Evolutionary conservation across 352 stramenopile species (phyloP), one percentile per base, ranked within the genome.

Genomic region (Pythium vanterpoolii): DNA sequence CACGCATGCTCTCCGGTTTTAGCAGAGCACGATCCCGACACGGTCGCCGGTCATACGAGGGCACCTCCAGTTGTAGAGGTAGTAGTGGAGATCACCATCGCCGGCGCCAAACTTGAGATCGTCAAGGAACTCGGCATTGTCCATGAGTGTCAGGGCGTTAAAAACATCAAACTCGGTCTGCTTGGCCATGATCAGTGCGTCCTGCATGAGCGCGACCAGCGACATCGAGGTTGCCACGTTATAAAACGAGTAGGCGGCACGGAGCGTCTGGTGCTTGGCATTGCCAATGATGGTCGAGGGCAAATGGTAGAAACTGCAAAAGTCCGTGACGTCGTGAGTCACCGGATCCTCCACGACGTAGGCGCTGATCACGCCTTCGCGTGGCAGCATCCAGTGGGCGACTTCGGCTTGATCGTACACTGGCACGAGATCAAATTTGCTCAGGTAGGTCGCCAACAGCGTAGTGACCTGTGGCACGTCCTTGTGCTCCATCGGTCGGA

Each of bases 201-300:
- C 77, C 31, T 88, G 73, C 80, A 92, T 87, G 30, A 92, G 60
- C 34, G 79, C 42, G 16, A 57, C 64, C 14, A 90, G 72, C 43
- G 67, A 51, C 49, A 90, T 68, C 5, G 76, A 85, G 14, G 72
- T 91, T 27, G 81, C 81, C 48, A 90, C 77, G 59, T 99, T 99
- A 81, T 99, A 99, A 66, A 98, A 99, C 52, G 90, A 98, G 77
- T 99, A 99, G 14, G 93, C 97, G 1, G 97, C 97, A 68, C 90
- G 87, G n/a, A 99, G 83, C 42, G 85, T 97, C 33, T 87, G 76
- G 77, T 99, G 89, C 74, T 98, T 98, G 24, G 83, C 65, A 72
- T 99, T 83, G 42, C 92, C 86, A 31, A 99, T 92, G 54, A 99
- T 92, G 1, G 95, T 97, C 31, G 89, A 98, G 42, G 96, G 95